Percentiles rank a stretch among this genome's conserved stretches.
These are phyloP conservation scores for Wickerhamomyces chaumierensis DNA, from an alignment of 805 yeast genomes.

Conservation along the genomic window DNA sequence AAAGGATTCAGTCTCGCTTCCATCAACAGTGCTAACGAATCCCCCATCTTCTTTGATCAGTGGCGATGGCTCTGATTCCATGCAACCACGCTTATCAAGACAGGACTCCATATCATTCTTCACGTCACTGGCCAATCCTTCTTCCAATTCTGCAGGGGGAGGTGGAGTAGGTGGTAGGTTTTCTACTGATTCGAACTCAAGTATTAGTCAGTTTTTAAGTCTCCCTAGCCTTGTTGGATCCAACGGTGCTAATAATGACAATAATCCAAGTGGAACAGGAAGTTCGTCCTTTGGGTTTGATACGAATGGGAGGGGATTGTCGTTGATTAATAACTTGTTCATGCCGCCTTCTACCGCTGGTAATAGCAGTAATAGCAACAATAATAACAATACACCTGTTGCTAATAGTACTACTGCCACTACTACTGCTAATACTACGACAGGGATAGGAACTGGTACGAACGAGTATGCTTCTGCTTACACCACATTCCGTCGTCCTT, in stretches of 20 bases:
- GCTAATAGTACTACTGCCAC: too few relatives aligned
- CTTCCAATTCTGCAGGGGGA: slow-evolving; percentile 7
- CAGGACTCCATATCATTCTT: slow-evolving; percentile 19
- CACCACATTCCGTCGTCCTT: slow-evolving; percentile 27
- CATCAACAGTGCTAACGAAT: too few relatives aligned
- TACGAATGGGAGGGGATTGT: slow-evolving; percentile 15
- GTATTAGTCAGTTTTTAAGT: slow-evolving; percentile 13
- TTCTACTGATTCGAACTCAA: slow-evolving; percentile 16
- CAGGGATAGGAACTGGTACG: too few relatives aligned
- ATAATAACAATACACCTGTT: slow-evolving; percentile 1
- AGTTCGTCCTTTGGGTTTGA: slow-evolving; percentile 7
- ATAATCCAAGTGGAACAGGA: too few relatives aligned
- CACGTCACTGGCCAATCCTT: slow-evolving; percentile 11
- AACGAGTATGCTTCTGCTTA: too few relatives aligned
- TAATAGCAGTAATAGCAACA: slow-evolving; percentile 1
- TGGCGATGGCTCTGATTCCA: too few relatives aligned
- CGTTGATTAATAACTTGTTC: slow-evolving; percentile 17
- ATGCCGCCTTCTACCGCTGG: slow-evolving; percentile 8
- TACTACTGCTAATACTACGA: too few relatives aligned
- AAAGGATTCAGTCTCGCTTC: too few relatives aligned
- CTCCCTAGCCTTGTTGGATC: slow-evolving; percentile 8
- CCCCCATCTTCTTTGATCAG: too few relatives aligned
- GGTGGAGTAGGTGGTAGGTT: too few relatives aligned
- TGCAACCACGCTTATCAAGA: slow-evolving; percentile 4
- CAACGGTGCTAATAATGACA: slow-evolving; percentile 1